These are phyloP conservation scores for Camelina neglecta DNA, from an alignment of 345 rosid species.

Conservation along the genomic window DNA sequence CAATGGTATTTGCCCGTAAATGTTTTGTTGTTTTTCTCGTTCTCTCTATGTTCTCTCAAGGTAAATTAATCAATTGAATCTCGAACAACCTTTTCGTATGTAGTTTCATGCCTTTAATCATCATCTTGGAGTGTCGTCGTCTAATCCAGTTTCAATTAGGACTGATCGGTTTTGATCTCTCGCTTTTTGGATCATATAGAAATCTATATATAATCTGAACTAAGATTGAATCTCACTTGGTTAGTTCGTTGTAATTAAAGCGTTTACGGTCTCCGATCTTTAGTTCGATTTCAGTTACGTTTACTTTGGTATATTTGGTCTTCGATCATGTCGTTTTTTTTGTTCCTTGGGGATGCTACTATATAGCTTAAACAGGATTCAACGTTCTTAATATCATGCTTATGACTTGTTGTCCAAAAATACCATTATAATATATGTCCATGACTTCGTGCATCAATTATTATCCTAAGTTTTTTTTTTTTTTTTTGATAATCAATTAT, in stretches of 20 bases:
- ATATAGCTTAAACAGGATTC: too few relatives aligned
- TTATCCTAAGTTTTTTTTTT: too few relatives aligned
- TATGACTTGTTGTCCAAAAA: too few relatives aligned
- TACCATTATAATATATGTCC: too few relatives aligned
- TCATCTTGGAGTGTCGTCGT: background rate
- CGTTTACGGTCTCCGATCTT: background rate
- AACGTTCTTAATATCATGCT: too few relatives aligned
- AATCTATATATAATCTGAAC: too few relatives aligned
- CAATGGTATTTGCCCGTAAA: constrained; percentile 35
- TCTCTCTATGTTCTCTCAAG: constrained; percentile 39
- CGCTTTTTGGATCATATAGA: too few relatives aligned
- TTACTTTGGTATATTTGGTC: background rate
- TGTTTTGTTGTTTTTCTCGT: constrained; percentile 19
- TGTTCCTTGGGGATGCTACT: too few relatives aligned
- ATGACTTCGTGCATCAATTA: too few relatives aligned
- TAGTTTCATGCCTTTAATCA: constrained; percentile 2
- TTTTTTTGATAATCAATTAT: too few relatives aligned
- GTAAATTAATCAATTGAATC: constrained; percentile 19
- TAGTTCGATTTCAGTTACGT: background rate
- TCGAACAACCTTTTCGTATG: constrained; percentile 2
- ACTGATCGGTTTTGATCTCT: background rate
- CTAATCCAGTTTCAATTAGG: background rate
- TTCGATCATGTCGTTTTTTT: background rate
- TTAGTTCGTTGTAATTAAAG: too few relatives aligned
- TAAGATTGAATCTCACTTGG: too few relatives aligned